These are phyloP conservation scores for Poa annua DNA, from an alignment of 176 grass and related monocot genomes.

Conservation along the genomic window DNA sequence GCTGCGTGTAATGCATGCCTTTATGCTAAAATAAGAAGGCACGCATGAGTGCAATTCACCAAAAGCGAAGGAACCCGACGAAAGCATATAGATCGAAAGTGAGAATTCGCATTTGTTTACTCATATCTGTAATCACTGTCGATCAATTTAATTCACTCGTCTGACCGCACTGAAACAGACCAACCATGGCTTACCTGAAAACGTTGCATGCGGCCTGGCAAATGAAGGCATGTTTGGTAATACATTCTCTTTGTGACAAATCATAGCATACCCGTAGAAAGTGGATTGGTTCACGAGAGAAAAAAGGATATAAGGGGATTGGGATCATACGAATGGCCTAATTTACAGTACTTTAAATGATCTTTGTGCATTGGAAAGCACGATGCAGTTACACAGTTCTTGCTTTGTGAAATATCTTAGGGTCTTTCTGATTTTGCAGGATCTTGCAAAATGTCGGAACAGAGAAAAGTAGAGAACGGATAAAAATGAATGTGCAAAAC, in stretches of 20 bases:
- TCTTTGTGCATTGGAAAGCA: slow-evolving; percentile 28
- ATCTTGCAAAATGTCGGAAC: not conserved
- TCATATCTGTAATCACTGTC: slow-evolving; percentile 38
- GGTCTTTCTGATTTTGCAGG: not conserved
- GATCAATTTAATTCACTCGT: slow-evolving; percentile 30
- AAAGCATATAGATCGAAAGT: slow-evolving; percentile 42
- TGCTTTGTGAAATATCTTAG: slow-evolving; percentile 35
- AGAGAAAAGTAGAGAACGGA: not conserved
- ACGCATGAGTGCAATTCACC: slow-evolving; percentile 13
- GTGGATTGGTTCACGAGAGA: slow-evolving; percentile 1
- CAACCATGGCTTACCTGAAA: slow-evolving; percentile 30
- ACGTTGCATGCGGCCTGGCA: slow-evolving; percentile 5
- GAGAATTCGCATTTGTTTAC: not conserved
- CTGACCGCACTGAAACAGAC: slow-evolving; percentile 36
- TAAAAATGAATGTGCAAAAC: not conserved
- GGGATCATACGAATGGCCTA: slow-evolving; percentile 23
- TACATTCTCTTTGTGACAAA: slow-evolving; percentile 12
- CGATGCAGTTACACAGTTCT: not conserved
- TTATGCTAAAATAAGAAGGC: slow-evolving; percentile 31
- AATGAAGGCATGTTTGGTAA: slow-evolving; percentile 27
- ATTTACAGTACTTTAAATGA: slow-evolving; percentile 36
- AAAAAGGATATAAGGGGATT: not conserved
- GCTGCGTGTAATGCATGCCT: slow-evolving; percentile 15
- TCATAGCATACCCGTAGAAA: slow-evolving; percentile 14
- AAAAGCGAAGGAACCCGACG: not conserved